These are phyloP conservation scores for Endoconidiophora polonica DNA, from an alignment of 2,329 filamentous ascomycete species.

Conservation along the genomic window DNA sequence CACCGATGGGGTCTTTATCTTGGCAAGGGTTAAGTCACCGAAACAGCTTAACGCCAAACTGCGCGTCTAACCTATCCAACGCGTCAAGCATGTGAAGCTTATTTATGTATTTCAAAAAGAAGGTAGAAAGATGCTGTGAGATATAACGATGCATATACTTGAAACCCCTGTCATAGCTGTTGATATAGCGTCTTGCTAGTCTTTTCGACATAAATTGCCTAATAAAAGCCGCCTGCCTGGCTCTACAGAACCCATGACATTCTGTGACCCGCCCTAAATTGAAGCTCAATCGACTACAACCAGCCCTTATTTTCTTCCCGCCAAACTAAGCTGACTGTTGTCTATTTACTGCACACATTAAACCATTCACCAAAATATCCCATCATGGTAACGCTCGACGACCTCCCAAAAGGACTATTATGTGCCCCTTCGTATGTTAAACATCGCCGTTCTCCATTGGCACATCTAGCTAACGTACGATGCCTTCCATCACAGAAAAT, in stretches of 20 bases:
- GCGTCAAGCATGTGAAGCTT: not conserved
- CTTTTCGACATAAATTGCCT: not conserved
- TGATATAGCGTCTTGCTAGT: not conserved
- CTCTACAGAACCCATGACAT: no score
- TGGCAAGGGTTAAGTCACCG: not conserved
- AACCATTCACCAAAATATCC: not conserved
- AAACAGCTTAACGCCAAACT: constrained; percentile 6
- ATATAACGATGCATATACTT: not conserved
- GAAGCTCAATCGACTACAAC: not conserved
- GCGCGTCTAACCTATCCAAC: not conserved
- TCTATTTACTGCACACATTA: not conserved
- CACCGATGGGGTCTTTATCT: not conserved
- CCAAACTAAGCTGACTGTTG: not conserved
- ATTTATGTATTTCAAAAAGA: not conserved
- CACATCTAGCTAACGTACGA: constrained; percentile 14
- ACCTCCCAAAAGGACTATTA: constrained; percentile 21
- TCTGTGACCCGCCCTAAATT: no score
- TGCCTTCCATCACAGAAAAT: not conserved
- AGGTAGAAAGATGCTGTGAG: not conserved
- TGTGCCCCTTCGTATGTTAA: constrained; percentile 20
- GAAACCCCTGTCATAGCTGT: not conserved
- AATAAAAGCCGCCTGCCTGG: not conserved
- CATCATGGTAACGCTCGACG: constrained; percentile 22
- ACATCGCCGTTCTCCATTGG: not conserved
- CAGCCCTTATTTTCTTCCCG: not conserved